Conservation (phyloP, 495 filamentous ascomycete species). For the Bacidia rubella region DNA sequence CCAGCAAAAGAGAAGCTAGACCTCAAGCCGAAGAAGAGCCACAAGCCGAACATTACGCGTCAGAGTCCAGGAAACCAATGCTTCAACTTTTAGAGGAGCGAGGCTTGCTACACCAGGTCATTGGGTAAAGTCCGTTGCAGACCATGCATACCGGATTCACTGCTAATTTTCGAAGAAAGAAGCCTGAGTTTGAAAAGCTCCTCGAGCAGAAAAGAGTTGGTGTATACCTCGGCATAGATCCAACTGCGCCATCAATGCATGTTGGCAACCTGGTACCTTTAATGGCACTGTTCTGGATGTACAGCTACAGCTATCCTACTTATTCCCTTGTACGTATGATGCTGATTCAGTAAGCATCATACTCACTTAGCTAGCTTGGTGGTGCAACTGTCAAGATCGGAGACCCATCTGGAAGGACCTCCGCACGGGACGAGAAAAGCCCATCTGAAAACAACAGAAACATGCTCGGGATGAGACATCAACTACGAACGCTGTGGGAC, state of each 20-base stretch:
- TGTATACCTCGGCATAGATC: slow-evolving; percentile 83
- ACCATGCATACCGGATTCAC: neutral
- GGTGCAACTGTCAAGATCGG: slow-evolving; percentile 77
- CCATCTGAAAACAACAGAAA: slow-evolving; percentile 48
- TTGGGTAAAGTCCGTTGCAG: slow-evolving; percentile 42
- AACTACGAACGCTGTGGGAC: slow-evolving; percentile 63
- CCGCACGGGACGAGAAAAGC: slow-evolving; percentile 46
- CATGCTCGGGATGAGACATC: slow-evolving; percentile 62
- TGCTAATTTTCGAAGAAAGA: slow-evolving; percentile 23
- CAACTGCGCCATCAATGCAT: slow-evolving; percentile 82
- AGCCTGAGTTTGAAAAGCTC: slow-evolving; percentile 53
- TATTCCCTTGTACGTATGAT: slow-evolving; percentile 46
- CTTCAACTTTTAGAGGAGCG: slow-evolving; percentile 50
- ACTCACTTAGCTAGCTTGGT: slow-evolving; percentile 42
- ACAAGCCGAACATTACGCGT: too few relatives aligned
- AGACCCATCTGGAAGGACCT: slow-evolving; percentile 68
- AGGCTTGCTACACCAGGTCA: slow-evolving; percentile 64
- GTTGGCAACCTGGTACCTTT: slow-evolving; percentile 85
- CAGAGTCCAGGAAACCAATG: neutral
- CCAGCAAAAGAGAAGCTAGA: too few relatives aligned
- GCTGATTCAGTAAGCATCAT: neutral
- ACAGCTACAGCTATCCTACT: slow-evolving; percentile 64
- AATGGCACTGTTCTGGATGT: slow-evolving; percentile 91
- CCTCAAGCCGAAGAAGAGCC: too few relatives aligned
- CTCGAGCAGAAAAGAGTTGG: slow-evolving; percentile 58